Base-by-base conservation (phyloP, 164 flowering plant genomes). In the Malania oleifera region DNA sequence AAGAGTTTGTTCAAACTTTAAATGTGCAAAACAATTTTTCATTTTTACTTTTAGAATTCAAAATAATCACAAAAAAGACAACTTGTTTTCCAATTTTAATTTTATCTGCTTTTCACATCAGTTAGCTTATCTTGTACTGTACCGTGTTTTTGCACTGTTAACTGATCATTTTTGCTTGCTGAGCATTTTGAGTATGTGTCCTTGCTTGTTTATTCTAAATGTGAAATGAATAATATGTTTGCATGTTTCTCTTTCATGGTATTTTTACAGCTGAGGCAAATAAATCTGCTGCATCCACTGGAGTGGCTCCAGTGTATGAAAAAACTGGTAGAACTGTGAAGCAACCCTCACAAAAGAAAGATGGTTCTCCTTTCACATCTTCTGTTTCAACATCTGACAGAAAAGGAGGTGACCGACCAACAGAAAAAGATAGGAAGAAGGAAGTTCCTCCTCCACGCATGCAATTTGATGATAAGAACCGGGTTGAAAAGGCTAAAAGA, bases 401-500 rank as follows among this genome's bases (percentile, higher is more conserved):
- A 73, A 86, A 77, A 59, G 82, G 80, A 8, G 75, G 59, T 67
- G 98, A 91, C 34, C 87, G 85, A 10, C 74, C 71, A 17, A 46
- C 72, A 27, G 98, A 91, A 48, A 91, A 88, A 51, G 96, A 91
- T 23, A 83, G 90, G 61, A 91, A 84, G 78, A 91, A 74, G 47
- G 78, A 71, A 51, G 60, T 60, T 24, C 78, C 73, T 50, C 70
- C 59, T 49, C 78, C 78, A 20, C 75, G 78, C 17, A 60, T 74
- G 75, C 78, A 74, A 64, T 74, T 74, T 62, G 78, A 74, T 68
- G 78, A 74, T 56, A 66, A 60, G 61, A 80, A 75, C 39, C 75
- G 95, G 22, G 98, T 92, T 17, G 96, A 87, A 52, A 92, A 92
- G 75, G 90, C 96, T 18, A 92, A 86, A 71, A 84, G 78, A 67